Evolutionary conservation across 2,329 filamentous ascomycete genomes (phyloP), one percentile per base, ranked within the genome.

Genomic region (Fusarium solani-melongenae): DNA sequence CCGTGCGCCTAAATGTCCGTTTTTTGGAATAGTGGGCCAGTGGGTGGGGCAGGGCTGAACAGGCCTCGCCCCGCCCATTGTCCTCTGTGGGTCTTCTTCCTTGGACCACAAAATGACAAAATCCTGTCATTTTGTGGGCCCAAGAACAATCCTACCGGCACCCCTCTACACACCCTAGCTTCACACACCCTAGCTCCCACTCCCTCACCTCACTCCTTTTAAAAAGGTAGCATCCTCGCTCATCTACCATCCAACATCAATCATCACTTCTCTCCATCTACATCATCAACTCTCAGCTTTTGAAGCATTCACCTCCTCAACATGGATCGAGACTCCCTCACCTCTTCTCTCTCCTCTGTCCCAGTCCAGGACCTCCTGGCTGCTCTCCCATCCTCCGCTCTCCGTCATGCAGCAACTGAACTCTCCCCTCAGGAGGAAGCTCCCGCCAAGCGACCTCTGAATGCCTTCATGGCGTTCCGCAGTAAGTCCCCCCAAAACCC

Each of bases 381-480:
- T 22, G 59, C n/a, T n/a, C n/a, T n/a, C n/a, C n/a, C n/a, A n/a
- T 75, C 27, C 56, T 78, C 8, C 59, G 71, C 74, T 2, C 68
- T 78, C 33, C 60, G 73, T 22, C 70, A 76, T 39, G 66, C n/a
- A n/a, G n/a, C n/a, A n/a, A n/a, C n/a, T n/a, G n/a, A n/a, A n/a
- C n/a, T n/a, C n/a, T n/a, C n/a, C n/a, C n/a, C n/a, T n/a, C n/a
- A n/a, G n/a, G n/a, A n/a, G n/a, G n/a, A n/a, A n/a, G n/a, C n/a
- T n/a, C n/a, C n/a, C n/a, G n/a, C n/a, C n/a, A n/a, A 79, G 64
- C 76, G 78, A 4, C 78, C 78, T 44, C 69, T 80, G 24, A 81
- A 81, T 71, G 80, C 76, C 8, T 81, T 81, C 63, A 81, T 81
- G 71, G 80, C 80, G 17, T 81, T 81, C 61, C 74, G 80, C 61